phyloP scores from a whole-genome alignment of 139 green algal genomes.

The Pseudopediastrum boryanum region DNA sequence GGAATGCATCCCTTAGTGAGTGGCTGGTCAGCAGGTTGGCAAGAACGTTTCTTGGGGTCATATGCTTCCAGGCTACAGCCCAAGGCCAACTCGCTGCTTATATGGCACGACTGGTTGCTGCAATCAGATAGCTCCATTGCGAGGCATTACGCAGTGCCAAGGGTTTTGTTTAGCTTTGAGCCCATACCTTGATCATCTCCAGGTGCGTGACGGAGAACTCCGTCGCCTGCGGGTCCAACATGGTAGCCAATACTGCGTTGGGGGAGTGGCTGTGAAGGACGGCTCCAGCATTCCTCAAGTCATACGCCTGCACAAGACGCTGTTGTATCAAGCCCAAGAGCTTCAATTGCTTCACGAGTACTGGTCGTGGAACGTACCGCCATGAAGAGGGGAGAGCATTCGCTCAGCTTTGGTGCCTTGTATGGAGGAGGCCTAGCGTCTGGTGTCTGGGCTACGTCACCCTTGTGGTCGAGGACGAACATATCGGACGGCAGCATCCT shows the following conservation, averaged over 20 bases:
- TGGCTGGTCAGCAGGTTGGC: no score
- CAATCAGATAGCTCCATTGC: no score
- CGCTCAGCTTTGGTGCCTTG: slow-evolving; percentile 89
- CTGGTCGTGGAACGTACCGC: slow-evolving; percentile 57
- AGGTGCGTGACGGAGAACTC: slow-evolving; percentile 92
- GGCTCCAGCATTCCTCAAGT: slow-evolving; percentile 86
- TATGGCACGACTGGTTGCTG: no score
- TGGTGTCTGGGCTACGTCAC: slow-evolving; percentile 71
- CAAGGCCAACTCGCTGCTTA: no score
- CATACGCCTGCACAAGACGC: slow-evolving; percentile 76
- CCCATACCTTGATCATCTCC: slow-evolving; percentile 97
- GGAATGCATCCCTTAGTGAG: no score
- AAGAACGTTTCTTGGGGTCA: no score
- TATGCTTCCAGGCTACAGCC: no score
- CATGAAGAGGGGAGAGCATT: slow-evolving; percentile 93
- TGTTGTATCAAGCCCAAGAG: neutral
- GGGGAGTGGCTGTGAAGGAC: slow-evolving; percentile 93
- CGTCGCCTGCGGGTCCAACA: slow-evolving; percentile 74
- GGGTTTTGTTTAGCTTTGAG: no score
- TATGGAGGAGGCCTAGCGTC: slow-evolving; percentile 66
- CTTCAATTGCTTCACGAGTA: neutral
- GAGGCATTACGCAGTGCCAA: no score
- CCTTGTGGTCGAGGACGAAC: slow-evolving; percentile 87
- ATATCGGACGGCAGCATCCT: slow-evolving; percentile 92
- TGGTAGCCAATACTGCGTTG: slow-evolving; percentile 87